phyloP scores from a whole-genome alignment of 2,329 filamentous ascomycete genomes.

The Xylariales sp. region DNA sequence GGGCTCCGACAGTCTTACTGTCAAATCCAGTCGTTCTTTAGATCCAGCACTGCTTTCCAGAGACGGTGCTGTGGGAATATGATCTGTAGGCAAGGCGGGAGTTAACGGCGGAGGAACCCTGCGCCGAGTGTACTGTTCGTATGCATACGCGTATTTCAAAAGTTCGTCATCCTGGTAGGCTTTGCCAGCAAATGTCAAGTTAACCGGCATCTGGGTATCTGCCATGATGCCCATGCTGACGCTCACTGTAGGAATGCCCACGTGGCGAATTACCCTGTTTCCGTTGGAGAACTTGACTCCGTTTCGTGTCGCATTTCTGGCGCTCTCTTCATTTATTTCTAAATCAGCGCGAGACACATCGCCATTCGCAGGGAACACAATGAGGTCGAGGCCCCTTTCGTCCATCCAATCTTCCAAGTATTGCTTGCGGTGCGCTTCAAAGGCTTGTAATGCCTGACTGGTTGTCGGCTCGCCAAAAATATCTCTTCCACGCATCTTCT shows the following conservation, averaged over 20 bases:
- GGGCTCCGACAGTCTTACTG: too few relatives aligned
- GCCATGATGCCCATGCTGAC: background rate
- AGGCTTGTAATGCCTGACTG: background rate
- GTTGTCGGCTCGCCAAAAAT: too few relatives aligned
- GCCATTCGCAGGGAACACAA: background rate
- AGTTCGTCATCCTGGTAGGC: background rate
- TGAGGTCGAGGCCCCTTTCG: background rate
- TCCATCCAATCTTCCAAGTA: background rate
- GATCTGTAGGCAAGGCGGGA: background rate
- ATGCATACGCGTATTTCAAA: background rate
- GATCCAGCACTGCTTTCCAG: too few relatives aligned
- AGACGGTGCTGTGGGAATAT: too few relatives aligned
- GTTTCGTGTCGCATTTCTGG: background rate
- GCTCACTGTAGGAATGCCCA: background rate
- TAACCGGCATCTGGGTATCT: background rate
- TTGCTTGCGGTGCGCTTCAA: background rate
- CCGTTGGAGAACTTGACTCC: slow-evolving; percentile 3
- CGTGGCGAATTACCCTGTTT: background rate
- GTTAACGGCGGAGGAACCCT: background rate
- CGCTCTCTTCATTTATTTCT: background rate
- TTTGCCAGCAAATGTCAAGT: slow-evolving; percentile 2
- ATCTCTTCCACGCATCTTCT: too few relatives aligned
- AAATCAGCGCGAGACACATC: background rate
- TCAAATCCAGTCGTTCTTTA: too few relatives aligned
- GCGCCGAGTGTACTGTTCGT: background rate